A percentile compares a stretch with the other conserved stretches of the same genome.
Evolutionary conservation across 1,139 yeast genomes (phyloP).

Genomic region (Nakaseomyces sp.): DNA sequence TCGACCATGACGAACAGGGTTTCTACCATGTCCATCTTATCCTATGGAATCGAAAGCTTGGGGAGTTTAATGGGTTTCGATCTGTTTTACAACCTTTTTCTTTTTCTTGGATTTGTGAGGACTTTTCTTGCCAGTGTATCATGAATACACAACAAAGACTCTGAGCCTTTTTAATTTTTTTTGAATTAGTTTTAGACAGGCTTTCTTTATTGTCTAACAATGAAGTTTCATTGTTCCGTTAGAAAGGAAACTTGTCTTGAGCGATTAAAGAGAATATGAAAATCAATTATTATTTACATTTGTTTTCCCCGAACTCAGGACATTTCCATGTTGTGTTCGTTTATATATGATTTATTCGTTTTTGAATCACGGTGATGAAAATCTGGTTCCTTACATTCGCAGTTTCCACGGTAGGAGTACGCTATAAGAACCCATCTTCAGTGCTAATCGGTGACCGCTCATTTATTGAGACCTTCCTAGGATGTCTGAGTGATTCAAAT

Average conservation of each 20-base stretch:
- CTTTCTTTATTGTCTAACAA: conserved; percentile 6
- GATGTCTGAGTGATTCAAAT: conserved; percentile 46
- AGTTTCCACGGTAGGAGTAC: conserved; percentile 91
- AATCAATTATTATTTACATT: neutral
- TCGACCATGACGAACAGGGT: conserved; percentile 89
- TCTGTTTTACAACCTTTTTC: conserved; percentile 17
- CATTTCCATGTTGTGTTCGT: too few species aligned
- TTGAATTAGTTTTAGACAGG: neutral
- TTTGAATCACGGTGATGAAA: conserved; percentile 54
- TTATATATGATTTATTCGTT: too few species aligned
- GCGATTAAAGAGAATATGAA: too few species aligned
- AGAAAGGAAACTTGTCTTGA: neutral
- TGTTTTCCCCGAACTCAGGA: neutral
- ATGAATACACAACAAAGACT: conserved; percentile 28
- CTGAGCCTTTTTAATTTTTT: conserved; percentile 27
- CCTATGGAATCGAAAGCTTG: conserved; percentile 5
- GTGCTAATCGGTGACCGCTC: conserved; percentile 77
- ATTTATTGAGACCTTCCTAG: conserved; percentile 44
- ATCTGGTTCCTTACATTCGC: conserved; percentile 68
- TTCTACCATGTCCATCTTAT: conserved; percentile 32
- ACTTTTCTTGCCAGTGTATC: conserved; percentile 86
- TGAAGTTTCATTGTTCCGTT: neutral
- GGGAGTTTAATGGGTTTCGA: conserved; percentile 9
- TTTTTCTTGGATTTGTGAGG: conserved; percentile 15
- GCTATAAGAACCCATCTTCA: conserved; percentile 66